Base-by-base conservation (phyloP, 495 filamentous ascomycete genomes). In the Trichoderma gamsii region DNA sequence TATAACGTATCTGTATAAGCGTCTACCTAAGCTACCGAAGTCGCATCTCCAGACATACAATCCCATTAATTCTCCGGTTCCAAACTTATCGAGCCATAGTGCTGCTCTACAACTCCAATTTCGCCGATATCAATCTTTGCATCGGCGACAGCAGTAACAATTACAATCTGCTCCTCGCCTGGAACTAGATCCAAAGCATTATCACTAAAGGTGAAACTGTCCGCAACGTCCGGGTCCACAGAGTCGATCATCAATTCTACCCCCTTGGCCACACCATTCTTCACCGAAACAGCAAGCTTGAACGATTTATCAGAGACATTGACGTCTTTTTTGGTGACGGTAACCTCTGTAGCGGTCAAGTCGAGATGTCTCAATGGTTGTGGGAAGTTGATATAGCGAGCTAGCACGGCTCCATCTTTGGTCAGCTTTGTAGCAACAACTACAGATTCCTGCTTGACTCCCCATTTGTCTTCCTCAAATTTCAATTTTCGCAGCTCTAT, bases 301-400 rank as follows among this genome's bases (percentile, higher is more conserved):
- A 64, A 35, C 5, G 61, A 64, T 11, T 9, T 41, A 8, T 12
- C n/a, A 7, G 27, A 35, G 32, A 8, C 5, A 35, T 64, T 35
- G n/a, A 64, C 27, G 1, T 29, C 61, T 35, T 41, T 41, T 15
- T 35, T 41, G 23, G 61, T 35, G 27, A 35, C 27, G 12, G 35
- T 35, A 18, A 64, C 61, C 61, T 64, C 61, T 21, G 61, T 13
- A 18, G 35, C 6, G 16, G 35, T 13, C 3, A 95, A 82, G 67
- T 87, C 81, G 29, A 92, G 82, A 72, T 92, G 92, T 77, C 93
- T 92, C 70, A 93, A 82, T 16, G 91, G 92, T 70, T 93, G 88
- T 0, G 91, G 90, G 91, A 91, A 94, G 68, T 89, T 87, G 0
- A 86, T 81, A 72, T 90, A 87, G 15, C 87, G 81, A 15, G 86